These are phyloP conservation scores for Xanthoconium separans DNA, from an alignment of 1,284 basidiomycete genomes.

Conservation along the genomic window DNA sequence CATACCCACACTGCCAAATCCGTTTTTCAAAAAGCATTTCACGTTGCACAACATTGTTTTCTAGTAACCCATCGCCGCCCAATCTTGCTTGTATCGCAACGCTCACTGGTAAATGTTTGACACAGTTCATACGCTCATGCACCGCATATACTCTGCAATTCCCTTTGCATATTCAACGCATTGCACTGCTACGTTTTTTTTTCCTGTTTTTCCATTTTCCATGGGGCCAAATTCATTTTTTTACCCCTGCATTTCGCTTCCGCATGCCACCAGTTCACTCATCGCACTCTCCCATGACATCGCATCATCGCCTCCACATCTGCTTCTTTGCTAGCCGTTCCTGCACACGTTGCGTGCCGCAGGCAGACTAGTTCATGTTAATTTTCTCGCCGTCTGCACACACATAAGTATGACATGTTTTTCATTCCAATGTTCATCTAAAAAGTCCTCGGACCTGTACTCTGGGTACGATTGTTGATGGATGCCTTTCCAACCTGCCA, in stretches of 20 bases:
- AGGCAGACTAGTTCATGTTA: conserved; percentile 13
- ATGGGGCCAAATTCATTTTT: conserved; percentile 16
- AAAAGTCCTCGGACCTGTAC: conserved; percentile 2
- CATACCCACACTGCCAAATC: neutral
- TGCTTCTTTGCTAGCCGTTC: conserved; percentile 9
- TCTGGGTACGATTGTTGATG: neutral
- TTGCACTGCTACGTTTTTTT: neutral
- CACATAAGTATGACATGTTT: conserved; percentile 21
- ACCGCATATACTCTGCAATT: conserved; percentile 21
- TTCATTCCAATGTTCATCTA: conserved; percentile 6
- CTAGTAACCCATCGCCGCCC: conserved; percentile 7
- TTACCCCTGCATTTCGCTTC: conserved; percentile 18
- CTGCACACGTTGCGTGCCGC: conserved; percentile 15
- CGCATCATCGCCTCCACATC: conserved; percentile 11
- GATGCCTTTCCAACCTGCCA: neutral
- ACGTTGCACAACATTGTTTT: conserved; percentile 15
- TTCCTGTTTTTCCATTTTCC: conserved; percentile 14
- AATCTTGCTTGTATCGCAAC: conserved; percentile 12
- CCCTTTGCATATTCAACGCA: conserved; percentile 29
- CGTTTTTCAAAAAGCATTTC: conserved; percentile 20
- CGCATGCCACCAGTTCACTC: conserved; percentile 26
- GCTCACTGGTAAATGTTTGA: conserved; percentile 25
- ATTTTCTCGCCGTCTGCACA: conserved; percentile 14
- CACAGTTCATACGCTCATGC: conserved; percentile 17
- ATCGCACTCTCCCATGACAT: conserved; percentile 20